Conservation (phyloP, 106 monocot species). For the Amphibolis antarctica region DNA sequence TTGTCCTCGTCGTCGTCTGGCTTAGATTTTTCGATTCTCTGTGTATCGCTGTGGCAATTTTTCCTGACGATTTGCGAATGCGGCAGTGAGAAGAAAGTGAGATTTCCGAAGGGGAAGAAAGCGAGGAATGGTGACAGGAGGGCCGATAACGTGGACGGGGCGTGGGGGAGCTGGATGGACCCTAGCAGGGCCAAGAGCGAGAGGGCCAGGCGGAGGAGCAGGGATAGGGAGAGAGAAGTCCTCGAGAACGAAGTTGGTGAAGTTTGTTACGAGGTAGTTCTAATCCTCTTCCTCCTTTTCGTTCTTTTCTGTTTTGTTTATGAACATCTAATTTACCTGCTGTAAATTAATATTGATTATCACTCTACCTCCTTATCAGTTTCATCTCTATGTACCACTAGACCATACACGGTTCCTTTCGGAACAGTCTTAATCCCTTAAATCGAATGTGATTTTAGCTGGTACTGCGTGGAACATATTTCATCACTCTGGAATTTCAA, state of each 20-base stretch:
- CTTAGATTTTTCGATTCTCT: too few relatives aligned
- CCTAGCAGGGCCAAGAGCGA: slow-evolving; percentile 49
- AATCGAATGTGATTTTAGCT: neutral
- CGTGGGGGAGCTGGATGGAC: slow-evolving; percentile 18
- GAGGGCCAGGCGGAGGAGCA: slow-evolving; percentile 51
- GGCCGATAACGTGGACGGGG: slow-evolving; percentile 5
- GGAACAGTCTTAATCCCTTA: neutral
- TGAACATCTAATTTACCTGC: neutral
- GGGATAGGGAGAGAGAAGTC: slow-evolving; percentile 38
- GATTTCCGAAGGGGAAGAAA: slow-evolving; percentile 95
- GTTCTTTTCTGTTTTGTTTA: neutral
- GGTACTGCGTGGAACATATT: neutral
- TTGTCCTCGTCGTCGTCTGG: too few relatives aligned
- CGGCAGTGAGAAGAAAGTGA: slow-evolving; percentile 50
- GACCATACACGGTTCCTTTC: too few relatives aligned
- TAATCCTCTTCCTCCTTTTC: neutral
- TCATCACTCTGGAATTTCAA: neutral
- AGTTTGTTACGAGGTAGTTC: slow-evolving; percentile 56
- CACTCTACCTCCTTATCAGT: too few relatives aligned
- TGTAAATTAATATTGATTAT: too few relatives aligned
- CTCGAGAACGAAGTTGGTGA: slow-evolving; percentile 24
- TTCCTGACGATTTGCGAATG: neutral
- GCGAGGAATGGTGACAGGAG: slow-evolving; percentile 17
- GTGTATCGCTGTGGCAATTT: too few relatives aligned
- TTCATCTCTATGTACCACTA: too few relatives aligned